Evolutionary conservation across 139 green algal genomes (phyloP).

Genomic region (Choricystis sp.): DNA sequence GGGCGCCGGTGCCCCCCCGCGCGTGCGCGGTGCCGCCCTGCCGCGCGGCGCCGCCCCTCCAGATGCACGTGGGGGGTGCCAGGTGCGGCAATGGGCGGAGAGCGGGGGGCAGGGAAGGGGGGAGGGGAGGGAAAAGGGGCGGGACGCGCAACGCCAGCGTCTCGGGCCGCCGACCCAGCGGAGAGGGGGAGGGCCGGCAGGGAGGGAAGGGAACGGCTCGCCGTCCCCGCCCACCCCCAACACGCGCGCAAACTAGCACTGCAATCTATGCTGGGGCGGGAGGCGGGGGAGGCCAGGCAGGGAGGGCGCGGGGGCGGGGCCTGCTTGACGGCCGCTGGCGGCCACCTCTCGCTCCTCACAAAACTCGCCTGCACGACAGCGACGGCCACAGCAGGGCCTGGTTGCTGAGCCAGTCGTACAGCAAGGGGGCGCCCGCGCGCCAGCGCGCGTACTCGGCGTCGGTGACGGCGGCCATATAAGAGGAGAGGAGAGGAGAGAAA

Average conservation of each 20-base stretch:
- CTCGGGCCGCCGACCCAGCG: too few relatives aligned
- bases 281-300: background rate
- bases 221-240: background rate
- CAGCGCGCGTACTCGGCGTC: background rate
- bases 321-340: too few relatives aligned
- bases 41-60: background rate
- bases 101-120: background rate
- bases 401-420: conserved; percentile 74
- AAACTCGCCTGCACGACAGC: conserved; percentile 53
- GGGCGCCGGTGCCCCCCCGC: background rate
- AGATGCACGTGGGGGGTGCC: background rate
- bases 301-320: background rate
- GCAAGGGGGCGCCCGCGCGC: conserved; percentile 15
- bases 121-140: background rate
- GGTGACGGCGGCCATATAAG: background rate
- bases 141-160: background rate
- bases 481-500: too few relatives aligned
- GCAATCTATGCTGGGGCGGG: background rate
- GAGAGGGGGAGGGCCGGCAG: too few relatives aligned
- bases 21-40: background rate
- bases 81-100: background rate
- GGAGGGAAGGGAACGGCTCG: background rate
- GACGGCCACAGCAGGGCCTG: conserved; percentile 72
- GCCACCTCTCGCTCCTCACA: background rate
- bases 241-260: background rate